Conservation (phyloP, 1,284 basidiomycete genomes). For the Chalciporus sp. region DNA sequence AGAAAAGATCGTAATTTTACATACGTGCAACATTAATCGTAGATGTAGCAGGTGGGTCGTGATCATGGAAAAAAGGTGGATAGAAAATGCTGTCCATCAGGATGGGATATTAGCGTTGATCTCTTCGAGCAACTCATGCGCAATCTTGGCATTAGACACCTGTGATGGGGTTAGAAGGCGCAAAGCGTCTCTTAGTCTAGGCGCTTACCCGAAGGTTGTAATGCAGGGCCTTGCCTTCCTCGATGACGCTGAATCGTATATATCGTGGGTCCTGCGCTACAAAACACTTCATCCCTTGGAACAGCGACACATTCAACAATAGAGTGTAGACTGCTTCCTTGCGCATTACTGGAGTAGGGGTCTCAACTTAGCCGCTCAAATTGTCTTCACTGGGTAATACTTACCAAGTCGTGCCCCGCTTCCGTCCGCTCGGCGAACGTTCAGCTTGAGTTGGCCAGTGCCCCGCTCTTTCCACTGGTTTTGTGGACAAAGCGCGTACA, state of each 20-base stretch:
- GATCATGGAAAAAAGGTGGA: constrained; percentile 14
- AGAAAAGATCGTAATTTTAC: constrained; percentile 34
- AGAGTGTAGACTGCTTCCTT: constrained; percentile 90
- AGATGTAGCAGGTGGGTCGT: constrained; percentile 30
- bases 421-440: constrained; percentile 71
- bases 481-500: constrained; percentile 70
- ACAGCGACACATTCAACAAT: constrained; percentile 84
- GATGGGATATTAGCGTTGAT: constrained; percentile 56
- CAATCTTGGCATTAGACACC: constrained; percentile 64
- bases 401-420: constrained; percentile 75
- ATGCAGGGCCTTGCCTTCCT: constrained; percentile 63
- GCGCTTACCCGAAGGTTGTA: constrained; percentile 76
- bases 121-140: constrained; percentile 57
- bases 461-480: constrained; percentile 88
- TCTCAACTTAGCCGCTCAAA: constrained; percentile 5
- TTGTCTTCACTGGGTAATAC: constrained; percentile 23
- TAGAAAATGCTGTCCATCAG: constrained; percentile 20
- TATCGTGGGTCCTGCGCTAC: constrained; percentile 81
- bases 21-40: constrained; percentile 37
- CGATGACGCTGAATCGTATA: constrained; percentile 76
- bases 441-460: constrained; percentile 80
- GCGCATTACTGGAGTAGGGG: constrained; percentile 77
- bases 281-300: constrained; percentile 82
- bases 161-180: constrained; percentile 27
- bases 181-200: not conserved